These are phyloP conservation scores for Boletales sp. DNA, from an alignment of 768 basidiomycete genomes.

Conservation along the genomic window DNA sequence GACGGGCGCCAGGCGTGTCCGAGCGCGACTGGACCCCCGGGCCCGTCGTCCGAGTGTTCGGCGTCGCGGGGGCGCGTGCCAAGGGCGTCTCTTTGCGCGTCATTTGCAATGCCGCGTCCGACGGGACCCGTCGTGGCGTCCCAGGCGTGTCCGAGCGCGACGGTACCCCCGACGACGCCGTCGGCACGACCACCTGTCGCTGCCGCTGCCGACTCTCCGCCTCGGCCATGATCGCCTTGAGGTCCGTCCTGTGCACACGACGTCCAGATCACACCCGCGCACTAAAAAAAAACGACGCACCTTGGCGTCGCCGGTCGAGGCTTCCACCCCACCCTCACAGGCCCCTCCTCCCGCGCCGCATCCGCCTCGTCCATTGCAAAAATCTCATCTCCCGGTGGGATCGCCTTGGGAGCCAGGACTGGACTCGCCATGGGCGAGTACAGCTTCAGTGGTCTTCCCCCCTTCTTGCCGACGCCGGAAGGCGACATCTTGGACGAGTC, in stretches of 20 bases:
- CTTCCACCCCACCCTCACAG: slow-evolving; percentile 44
- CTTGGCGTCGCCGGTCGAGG: slow-evolving; percentile 41
- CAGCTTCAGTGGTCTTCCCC: neutral
- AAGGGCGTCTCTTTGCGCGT: no score
- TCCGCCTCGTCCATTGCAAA: slow-evolving; percentile 83
- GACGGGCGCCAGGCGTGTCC: neutral
- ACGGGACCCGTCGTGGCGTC: slow-evolving; percentile 6
- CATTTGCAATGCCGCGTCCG: slow-evolving; percentile 5
- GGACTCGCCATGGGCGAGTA: slow-evolving; percentile 22
- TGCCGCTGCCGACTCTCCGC: slow-evolving; percentile 38
- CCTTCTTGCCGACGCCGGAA: slow-evolving; percentile 17
- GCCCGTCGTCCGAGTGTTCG: no score
- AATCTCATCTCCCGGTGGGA: slow-evolving; percentile 54
- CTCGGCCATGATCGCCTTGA: slow-evolving; percentile 86
- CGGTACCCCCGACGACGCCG: neutral
- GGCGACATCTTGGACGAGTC: slow-evolving; percentile 33
- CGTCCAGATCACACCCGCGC: neutral
- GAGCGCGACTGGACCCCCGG: no score
- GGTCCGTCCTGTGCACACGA: slow-evolving; percentile 55
- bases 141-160: no score
- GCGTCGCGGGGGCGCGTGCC: no score
- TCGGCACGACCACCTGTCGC: neutral
- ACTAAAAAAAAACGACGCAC: slow-evolving; percentile 34
- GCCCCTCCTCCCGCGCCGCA: neutral
- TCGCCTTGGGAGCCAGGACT: slow-evolving; percentile 13